Percentiles rank a stretch among this genome's conserved stretches.
Evolutionary conservation across 2,329 filamentous ascomycete species (phyloP).

Genomic region (Fusarium sp.): DNA sequence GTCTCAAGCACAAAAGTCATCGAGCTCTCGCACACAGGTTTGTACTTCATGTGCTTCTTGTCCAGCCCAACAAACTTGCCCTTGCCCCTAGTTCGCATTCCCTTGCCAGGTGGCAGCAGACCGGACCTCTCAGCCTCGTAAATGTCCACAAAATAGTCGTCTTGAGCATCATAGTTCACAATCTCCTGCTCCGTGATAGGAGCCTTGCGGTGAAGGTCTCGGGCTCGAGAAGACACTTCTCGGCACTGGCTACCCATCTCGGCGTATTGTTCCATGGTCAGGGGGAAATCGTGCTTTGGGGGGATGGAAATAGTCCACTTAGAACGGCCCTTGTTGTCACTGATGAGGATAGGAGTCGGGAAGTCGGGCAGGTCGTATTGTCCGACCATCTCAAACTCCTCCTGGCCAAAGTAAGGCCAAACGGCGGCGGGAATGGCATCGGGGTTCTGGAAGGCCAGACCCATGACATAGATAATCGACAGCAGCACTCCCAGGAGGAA

Average conservation of each 20-base stretch:
- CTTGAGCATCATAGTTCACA: conserved; percentile 67
- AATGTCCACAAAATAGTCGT: conserved; percentile 80
- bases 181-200: conserved; percentile 56
- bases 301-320: conserved; percentile 89
- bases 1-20: conserved; percentile 83
- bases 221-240: conserved; percentile 70
- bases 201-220: conserved; percentile 54
- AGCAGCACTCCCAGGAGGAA: conserved; percentile 64
- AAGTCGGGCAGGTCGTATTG: conserved; percentile 75
- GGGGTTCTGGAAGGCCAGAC: conserved; percentile 42
- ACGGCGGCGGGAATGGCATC: conserved; percentile 42
- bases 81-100: conserved; percentile 52
- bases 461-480: conserved; percentile 61
- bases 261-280: conserved; percentile 72
- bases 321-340: conserved; percentile 70
- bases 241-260: conserved; percentile 76
- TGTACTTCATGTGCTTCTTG: conserved; percentile 55
- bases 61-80: conserved; percentile 62
- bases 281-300: conserved; percentile 71
- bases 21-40: conserved; percentile 72
- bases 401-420: conserved; percentile 56
- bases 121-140: conserved; percentile 74
- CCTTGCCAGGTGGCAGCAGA: conserved; percentile 58
- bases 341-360: conserved; percentile 77
- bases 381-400: conserved; percentile 74